Base-by-base conservation (phyloP, 352 stramenopile species). In the Pythium plurisporium region DNA sequence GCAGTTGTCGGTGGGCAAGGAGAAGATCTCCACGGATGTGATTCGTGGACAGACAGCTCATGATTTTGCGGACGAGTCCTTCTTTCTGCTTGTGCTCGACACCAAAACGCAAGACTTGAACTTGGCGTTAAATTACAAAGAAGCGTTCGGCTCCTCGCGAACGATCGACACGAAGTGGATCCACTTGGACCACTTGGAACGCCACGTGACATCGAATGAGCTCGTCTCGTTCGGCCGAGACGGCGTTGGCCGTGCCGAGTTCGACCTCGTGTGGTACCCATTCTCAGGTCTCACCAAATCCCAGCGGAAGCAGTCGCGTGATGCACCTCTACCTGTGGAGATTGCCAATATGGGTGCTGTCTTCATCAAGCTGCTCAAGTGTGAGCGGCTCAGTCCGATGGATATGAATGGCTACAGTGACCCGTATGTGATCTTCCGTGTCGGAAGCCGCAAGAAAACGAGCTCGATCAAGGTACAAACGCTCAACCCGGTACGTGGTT, bases 101-200 rank as follows among this genome's bases (percentile, higher is more conserved):
- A 57, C 67, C 5, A 73, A 79, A 55, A 79, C 70, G 1, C 70
- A 79, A 30, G 70, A 76, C 25, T 45, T 79, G 26, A 73, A 65
- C 40, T 40, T 79, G 27, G 52, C 67, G 27, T 62, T 79, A 4
- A 62, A 74, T 40, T 74, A 70, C 64, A 72, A 74, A 25, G 70
- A 79, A 51, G 62, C 67, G 26, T 55, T 79, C 37, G 55, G 58
- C 12, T 38, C 62, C 25, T 58, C 61, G n/a, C 58, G 54, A 34
- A 50, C 56, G 30, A 74, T 76, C 41, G 70, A 79, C 47, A 67
- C 67, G 36, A 79, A 79, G 56, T 79, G 58, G 64, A 76, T 79
- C 64, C 70, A 74, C 34, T 29, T 79, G 27, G 70, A 76, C 25
- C 70, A 79, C 41, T 34, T 79, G 11, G 58, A 65, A 30, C 59